Conservation (phyloP, 2,329 filamentous ascomycete genomes). For the Sordariomycetes sp. region DNA sequence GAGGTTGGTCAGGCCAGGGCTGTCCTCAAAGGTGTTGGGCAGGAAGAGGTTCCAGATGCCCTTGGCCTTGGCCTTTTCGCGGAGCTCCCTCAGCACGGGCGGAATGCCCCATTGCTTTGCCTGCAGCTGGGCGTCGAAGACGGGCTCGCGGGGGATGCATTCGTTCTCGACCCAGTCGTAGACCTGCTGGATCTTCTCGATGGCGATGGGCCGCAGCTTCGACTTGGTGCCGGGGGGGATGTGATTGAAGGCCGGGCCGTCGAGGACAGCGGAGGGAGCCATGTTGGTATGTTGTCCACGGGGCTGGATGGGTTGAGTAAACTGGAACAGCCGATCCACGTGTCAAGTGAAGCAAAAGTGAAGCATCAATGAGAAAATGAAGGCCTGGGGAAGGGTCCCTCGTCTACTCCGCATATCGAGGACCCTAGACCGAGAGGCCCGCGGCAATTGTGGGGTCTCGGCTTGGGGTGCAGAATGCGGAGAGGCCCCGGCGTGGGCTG, state of each 20-base stretch:
- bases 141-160: slow-evolving; percentile 69
- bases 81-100: slow-evolving; percentile 45
- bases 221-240: slow-evolving; percentile 15
- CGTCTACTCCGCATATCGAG: too few relatives aligned
- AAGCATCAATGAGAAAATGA: too few relatives aligned
- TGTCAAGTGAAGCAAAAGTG: too few relatives aligned
- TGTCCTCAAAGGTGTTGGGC: slow-evolving; percentile 83
- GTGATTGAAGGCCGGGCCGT: slow-evolving; percentile 16
- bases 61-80: slow-evolving; percentile 59
- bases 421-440: too few relatives aligned
- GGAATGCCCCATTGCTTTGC: slow-evolving; percentile 65
- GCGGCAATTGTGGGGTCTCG: too few relatives aligned
- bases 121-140: slow-evolving; percentile 67
- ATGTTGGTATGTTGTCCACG: too few relatives aligned
- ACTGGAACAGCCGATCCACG: too few relatives aligned
- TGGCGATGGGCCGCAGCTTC: slow-evolving; percentile 37
- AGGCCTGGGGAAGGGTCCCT: too few relatives aligned
- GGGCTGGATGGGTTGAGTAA: too few relatives aligned
- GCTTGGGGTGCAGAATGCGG: too few relatives aligned
- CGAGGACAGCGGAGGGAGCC: too few relatives aligned
- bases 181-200: slow-evolving; percentile 71
- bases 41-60: slow-evolving; percentile 95
- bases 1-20: slow-evolving; percentile 82
- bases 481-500: too few relatives aligned
- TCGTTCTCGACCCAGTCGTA: slow-evolving; percentile 91